These are phyloP conservation scores for Cutaneotrichosporon sp. DNA, from an alignment of 1,284 basidiomycete species.

Conservation along the genomic window DNA sequence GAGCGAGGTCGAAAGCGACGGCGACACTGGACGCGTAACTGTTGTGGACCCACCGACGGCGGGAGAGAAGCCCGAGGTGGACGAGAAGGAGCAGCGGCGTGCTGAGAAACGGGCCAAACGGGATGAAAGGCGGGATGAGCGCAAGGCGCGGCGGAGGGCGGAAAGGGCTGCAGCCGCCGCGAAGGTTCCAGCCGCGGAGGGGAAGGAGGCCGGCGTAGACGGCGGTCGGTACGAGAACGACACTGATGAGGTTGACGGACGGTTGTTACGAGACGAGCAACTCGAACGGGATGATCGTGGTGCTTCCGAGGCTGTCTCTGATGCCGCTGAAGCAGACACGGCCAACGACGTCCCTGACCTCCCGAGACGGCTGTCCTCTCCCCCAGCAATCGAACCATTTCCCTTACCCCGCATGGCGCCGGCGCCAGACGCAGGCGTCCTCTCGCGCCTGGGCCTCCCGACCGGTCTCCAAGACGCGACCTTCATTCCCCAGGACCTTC, in stretches of 20 bases:
- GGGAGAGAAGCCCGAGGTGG: neutral
- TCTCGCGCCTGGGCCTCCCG: constrained; percentile 73
- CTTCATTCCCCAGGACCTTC: constrained; percentile 59
- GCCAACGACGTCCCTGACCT: constrained; percentile 19
- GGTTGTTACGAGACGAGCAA: constrained; percentile 15
- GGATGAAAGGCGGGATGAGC: constrained; percentile 13
- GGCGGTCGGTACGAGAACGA: neutral
- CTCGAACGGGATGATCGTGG: no score
- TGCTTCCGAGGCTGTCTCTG: no score
- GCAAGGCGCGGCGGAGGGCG: constrained; percentile 9
- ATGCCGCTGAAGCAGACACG: constrained; percentile 21
- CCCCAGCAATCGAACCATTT: constrained; percentile 54
- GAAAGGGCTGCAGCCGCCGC: constrained; percentile 10
- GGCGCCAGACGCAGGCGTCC: constrained; percentile 62
- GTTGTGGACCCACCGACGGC: no score
- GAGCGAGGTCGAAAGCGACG: neutral
- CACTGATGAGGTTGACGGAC: constrained; percentile 28
- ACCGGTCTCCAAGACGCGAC: constrained; percentile 66
- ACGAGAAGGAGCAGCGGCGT: constrained; percentile 9
- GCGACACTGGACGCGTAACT: no score
- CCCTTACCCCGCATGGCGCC: constrained; percentile 65
- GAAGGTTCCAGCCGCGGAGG: constrained; percentile 1
- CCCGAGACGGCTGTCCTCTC: constrained; percentile 22
- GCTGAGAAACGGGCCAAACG: constrained; percentile 21
- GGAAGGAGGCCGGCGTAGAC: neutral